Evolutionary conservation across 1,284 basidiomycete genomes (phyloP), one percentile per base, ranked within the genome.

Genomic region (Singerocomus inundabilis): DNA sequence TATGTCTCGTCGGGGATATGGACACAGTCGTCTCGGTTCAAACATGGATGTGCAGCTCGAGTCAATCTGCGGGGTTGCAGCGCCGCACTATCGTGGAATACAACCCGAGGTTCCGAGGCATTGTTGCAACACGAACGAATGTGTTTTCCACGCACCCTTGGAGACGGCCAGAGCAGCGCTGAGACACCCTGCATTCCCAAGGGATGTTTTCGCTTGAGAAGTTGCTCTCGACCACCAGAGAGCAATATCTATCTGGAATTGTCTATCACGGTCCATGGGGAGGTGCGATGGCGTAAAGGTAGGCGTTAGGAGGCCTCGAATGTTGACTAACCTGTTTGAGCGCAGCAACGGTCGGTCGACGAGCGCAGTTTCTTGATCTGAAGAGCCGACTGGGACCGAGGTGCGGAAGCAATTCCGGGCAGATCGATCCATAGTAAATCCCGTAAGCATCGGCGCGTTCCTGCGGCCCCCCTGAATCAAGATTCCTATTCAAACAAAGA

Each of bases 391-490:
- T 21, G 21, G 21, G 21, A 37, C 44, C 24, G 39, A 41, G 34
- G 46, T 30, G 51, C 55, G 40, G 36, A 36, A 43, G 36, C 30
- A 33, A 46, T 44, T 34, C 35, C 40, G 8, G 35, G 39, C 31
- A 46, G 31, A 45, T 57, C 45, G 32, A 54, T 51, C 38, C 15
- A 37, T 47, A 53, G 48, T 36, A 42, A 43, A 41, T 51, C 48
- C 59, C 61, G 47, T 52, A 31, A 38, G 6, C 43, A 18, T 41
- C 32, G 44, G 50, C 29, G 52, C 49, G 45, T 58, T 31, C 58
- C 48, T 39, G 35, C n/a, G 21, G 11, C 38, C 26, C 30, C 51
- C 51, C 43, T 45, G 43, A 46, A 40, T 46, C 49, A 29, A 25
- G 18, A 11, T 43, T 48, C 48, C 42, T 33, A 49, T 49, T 56